These are phyloP conservation scores for Neonectria punicea DNA, from an alignment of 2,329 filamentous ascomycete species.

Conservation along the genomic window DNA sequence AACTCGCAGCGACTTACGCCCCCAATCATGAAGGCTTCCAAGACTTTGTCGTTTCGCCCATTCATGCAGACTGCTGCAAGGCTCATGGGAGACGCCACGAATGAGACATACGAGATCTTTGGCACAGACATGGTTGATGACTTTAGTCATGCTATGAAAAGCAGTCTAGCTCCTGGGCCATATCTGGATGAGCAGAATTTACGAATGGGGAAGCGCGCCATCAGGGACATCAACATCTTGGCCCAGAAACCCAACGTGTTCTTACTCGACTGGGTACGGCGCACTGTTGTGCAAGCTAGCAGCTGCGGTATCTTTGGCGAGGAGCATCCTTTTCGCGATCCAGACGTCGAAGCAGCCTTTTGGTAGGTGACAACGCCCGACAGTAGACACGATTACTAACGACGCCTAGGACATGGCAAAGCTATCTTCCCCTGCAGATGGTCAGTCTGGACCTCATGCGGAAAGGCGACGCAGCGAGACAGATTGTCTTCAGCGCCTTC, in stretches of 20 bases:
- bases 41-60: conserved; percentile 42
- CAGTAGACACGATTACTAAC: neutral
- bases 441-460: conserved; percentile 20
- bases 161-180: conserved; percentile 15
- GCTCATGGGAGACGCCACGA: conserved; percentile 25
- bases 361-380: conserved; percentile 12
- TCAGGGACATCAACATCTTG: conserved; percentile 19
- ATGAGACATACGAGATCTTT: conserved; percentile 23
- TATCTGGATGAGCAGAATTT: conserved; percentile 31
- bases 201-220: conserved; percentile 27
- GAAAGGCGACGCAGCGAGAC: conserved; percentile 30
- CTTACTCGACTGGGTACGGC: conserved; percentile 22
- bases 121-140: conserved; percentile 26
- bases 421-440: conserved; percentile 27
- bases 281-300: conserved; percentile 33
- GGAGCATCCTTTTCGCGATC: conserved; percentile 32
- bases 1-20: conserved; percentile 41
- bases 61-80: conserved; percentile 38
- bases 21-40: conserved; percentile 39
- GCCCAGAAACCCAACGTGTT: neutral
- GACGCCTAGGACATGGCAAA: conserved; percentile 28
- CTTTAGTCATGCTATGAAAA: conserved; percentile 27
- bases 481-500: conserved; percentile 32
- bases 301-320: conserved; percentile 33
- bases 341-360: conserved; percentile 25